Evolutionary conservation across 345 rosid genomes (phyloP).

Genomic region (Eucalyptus tenuipes): DNA sequence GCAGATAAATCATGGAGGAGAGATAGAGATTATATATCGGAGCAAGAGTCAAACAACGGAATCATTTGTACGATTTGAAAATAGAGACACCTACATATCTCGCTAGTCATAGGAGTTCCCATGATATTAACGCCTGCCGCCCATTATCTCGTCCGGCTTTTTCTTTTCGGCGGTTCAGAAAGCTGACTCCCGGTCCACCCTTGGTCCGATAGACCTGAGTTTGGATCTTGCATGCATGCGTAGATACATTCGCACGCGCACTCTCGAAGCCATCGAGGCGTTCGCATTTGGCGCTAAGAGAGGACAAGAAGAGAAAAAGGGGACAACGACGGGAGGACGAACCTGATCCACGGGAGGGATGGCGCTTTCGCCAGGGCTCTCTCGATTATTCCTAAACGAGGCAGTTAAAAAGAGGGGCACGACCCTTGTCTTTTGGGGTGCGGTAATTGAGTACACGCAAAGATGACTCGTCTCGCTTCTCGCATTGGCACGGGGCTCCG

Average conservation of each 20-base stretch:
- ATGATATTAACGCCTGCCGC: background rate
- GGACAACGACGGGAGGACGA: background rate
- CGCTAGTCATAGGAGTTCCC: background rate
- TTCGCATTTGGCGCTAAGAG: background rate
- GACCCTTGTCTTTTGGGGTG: background rate
- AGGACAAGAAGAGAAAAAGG: background rate
- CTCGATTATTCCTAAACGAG: background rate
- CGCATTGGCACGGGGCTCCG: background rate
- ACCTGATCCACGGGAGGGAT: background rate
- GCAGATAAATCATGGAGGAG: background rate
- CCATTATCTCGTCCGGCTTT: background rate
- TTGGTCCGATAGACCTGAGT: background rate
- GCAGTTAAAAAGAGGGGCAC: background rate
- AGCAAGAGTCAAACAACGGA: background rate
- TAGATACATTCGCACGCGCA: background rate
- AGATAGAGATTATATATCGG: background rate
- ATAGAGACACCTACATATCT: background rate
- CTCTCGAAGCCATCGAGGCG: background rate
- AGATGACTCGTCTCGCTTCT: background rate
- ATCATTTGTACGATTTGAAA: background rate
- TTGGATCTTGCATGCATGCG: background rate
- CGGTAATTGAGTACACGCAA: background rate
- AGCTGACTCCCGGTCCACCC: background rate
- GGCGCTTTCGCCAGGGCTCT: background rate
- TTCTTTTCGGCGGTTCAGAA: background rate